Base-by-base conservation (phyloP, 176 grass and related monocot species). In the Secale cereale region DNA sequence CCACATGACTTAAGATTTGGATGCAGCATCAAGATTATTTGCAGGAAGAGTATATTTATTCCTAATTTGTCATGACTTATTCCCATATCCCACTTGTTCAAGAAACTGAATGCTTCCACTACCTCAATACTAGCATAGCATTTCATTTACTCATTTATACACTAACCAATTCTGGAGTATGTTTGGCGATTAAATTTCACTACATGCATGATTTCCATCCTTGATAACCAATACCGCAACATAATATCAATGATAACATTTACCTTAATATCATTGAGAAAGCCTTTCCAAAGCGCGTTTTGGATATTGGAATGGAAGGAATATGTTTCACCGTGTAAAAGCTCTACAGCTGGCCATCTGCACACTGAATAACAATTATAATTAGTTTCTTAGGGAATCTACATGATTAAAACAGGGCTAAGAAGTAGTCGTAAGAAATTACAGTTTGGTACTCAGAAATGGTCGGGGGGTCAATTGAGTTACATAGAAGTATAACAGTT, bases 181-280 rank as follows among this genome's bases (percentile, higher is more conserved):
- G 69, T 3, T 82, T 48, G 25, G 43, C 32, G 25, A 5, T 41
- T 25, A 20, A 33, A 67, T 81, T 87, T 79, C 17, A 43, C 13
- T 39, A 1, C 8, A 20, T 70, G 15, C 15, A 12, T 61, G 43
- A 65, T 52, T 78, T 80, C 35, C 59, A 70, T 62, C 64, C 20
- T 67, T 57, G 14, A 20, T 52, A 50, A 81, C 1, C 61, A 81
- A 75, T 76, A 6, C 40, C 76, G 17, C 26, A 66, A 31, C 64
- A 68, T 29, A 48, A 14, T 30, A 7, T 54, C 30, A 79, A 45
- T 5, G 35, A 48, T 61, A 41, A 25, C 26, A 1, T 50, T 20
- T 23, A 90, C 79, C 79, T 86, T 14, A 64, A 78, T 86, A 26
- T 33, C 30, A 27, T 43, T 36, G 36, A 43, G 23, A 70, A 78